phyloP scores from a whole-genome alignment of 2,329 filamentous ascomycete genomes.

The Phialemoniopsis sp. region DNA sequence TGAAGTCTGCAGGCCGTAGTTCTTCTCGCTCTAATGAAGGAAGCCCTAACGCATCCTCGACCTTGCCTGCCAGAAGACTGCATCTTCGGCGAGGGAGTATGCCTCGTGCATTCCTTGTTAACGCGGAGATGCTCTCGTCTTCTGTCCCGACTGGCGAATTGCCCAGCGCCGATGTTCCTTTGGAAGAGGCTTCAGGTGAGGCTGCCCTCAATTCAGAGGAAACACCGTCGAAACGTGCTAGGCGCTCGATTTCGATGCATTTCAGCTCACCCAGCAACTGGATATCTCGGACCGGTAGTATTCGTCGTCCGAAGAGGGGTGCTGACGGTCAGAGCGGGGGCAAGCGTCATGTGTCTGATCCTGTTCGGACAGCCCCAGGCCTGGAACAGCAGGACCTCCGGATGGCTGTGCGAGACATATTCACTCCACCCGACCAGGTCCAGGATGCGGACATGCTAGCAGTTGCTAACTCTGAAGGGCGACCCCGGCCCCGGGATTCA shows the following conservation, averaged over 20 bases:
- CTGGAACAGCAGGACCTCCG: slow-evolving; percentile 8
- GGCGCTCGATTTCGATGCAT: slow-evolving; percentile 55
- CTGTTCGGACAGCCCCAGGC: slow-evolving; percentile 21
- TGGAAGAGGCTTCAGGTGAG: slow-evolving; percentile 6
- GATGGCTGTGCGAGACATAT: too few species aligned
- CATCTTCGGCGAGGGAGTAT: slow-evolving; percentile 15
- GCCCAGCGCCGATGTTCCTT: background rate
- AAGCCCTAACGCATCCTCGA: slow-evolving; percentile 24
- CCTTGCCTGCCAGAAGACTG: slow-evolving; percentile 22
- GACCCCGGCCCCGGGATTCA: slow-evolving; percentile 33
- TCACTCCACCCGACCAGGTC: too few species aligned
- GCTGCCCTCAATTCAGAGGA: slow-evolving; percentile 24
- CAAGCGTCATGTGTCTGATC: slow-evolving; percentile 51
- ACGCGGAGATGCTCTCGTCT: slow-evolving; percentile 19
- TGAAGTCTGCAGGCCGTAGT: slow-evolving; percentile 18
- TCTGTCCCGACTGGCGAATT: too few species aligned
- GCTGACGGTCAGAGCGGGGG: slow-evolving; percentile 28
- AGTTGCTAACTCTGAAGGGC: too few species aligned
- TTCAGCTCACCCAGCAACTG: slow-evolving; percentile 53
- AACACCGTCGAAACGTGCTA: slow-evolving; percentile 39
- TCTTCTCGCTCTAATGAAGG: slow-evolving; percentile 20
- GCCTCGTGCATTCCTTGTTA: slow-evolving; percentile 29
- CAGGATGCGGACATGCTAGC: too few species aligned
- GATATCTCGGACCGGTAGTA: slow-evolving; percentile 52
- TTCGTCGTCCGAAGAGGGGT: slow-evolving; percentile 50